Base-by-base conservation (phyloP, 164 flowering plant species). In the Vitis amurensis region DNA sequence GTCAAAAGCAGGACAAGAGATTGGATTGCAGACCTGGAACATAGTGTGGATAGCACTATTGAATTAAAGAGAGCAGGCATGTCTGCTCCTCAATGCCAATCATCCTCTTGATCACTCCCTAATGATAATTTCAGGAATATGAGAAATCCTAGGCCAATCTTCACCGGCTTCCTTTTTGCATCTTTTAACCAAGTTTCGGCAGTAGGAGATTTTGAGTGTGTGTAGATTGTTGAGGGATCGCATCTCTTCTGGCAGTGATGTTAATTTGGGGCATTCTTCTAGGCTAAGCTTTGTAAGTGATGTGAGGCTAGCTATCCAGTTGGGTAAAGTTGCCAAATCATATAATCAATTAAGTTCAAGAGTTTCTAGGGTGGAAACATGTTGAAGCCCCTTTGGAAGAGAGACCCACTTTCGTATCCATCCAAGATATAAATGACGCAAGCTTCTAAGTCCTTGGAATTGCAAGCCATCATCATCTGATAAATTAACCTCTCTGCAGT, bases 311-410 rank as follows among this genome's bases (percentile, higher is more conserved):
- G 47, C 48, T 5, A 71, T 19, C 76, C 71, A 71, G 29, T 74
- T 78, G 0, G 80, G 78, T 56, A 80, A 59, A 47, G 71, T 31
- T 6, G 13, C 14, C 58, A 77, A 23, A 16, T 50, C 53, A 2
- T 9, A 16, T n/a, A 74, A 80, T 1, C 61, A 14, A 0, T 1
- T 44, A 6, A 76, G 64, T 0, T 11, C 11, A 9, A 77, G 29
- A 16, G 9, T 50, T 30, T 65, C 17, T 7, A 65, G 68, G 27
- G 19, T 65, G 5, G 27, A 10, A 27, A 19, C 16, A 17, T 64
- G 67, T 19, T 48, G 30, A 64, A 64, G 55, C 23, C 67, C 50
- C 11, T n/a, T 7, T 16, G 67, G 67, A 2, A 64, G 31, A 17
- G 67, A 19, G 10, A 14, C 55, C 2, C 49, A 51, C 11, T 50